Conservation (phyloP, 805 yeast genomes). For the Candida bentonensis region DNA sequence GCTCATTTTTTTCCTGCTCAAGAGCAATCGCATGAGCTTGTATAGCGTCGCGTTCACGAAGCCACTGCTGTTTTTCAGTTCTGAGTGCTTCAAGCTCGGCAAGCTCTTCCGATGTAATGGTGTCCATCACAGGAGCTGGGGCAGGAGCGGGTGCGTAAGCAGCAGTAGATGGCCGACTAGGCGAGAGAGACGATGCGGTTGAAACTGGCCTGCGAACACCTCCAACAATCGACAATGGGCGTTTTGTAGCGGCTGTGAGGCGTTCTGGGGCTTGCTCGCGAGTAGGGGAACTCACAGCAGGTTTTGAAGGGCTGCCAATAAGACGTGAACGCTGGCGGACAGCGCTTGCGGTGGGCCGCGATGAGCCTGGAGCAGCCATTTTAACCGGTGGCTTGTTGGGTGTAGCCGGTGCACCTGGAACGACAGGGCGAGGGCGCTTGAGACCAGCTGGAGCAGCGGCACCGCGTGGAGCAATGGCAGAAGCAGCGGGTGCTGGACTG, state of each 20-base stretch:
- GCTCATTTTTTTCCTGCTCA: slow-evolving; percentile 28
- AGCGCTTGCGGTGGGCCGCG: not conserved
- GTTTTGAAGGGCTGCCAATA: slow-evolving; percentile 8
- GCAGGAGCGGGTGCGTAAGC: slow-evolving; percentile 2
- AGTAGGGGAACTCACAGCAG: slow-evolving; percentile 2
- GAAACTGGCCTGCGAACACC: not conserved
- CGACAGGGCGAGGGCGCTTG: slow-evolving; percentile 3
- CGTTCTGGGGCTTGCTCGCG: slow-evolving; percentile 2
- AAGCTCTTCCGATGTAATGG: slow-evolving; percentile 7
- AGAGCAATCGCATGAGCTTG: slow-evolving; percentile 3
- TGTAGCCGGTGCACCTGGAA: slow-evolving; percentile 6
- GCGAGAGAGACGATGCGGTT: slow-evolving; percentile 3
- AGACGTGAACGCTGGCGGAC: slow-evolving; percentile 5
- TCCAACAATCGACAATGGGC: slow-evolving; percentile 1
- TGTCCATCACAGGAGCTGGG: slow-evolving; percentile 7
- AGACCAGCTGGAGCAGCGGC: slow-evolving; percentile 6
- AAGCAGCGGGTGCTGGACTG: slow-evolving; percentile 12
- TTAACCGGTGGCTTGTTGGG: slow-evolving; percentile 1
- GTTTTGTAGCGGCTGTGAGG: slow-evolving; percentile 7
- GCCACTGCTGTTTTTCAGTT: slow-evolving; percentile 5
- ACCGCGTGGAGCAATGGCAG: slow-evolving; percentile 8
- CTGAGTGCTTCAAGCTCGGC: not conserved
- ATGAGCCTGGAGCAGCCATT: slow-evolving; percentile 2
- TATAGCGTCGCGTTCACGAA: slow-evolving; percentile 4
- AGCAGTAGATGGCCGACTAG: slow-evolving; percentile 4